phyloP scores from a whole-genome alignment of 2,329 filamentous ascomycete species.

The Cordyceps pruinosa region DNA sequence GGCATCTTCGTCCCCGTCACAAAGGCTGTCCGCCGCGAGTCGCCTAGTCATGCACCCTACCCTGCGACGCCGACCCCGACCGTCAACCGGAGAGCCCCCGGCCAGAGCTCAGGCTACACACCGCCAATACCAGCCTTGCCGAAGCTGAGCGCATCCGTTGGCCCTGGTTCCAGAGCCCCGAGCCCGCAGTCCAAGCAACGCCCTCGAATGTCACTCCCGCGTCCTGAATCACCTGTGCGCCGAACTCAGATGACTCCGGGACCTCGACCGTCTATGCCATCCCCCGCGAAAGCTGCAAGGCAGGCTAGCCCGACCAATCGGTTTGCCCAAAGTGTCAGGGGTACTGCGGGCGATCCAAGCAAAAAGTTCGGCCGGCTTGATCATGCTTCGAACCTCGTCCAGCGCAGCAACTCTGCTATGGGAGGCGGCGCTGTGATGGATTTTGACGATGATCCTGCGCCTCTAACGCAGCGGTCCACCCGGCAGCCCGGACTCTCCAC shows the following conservation, averaged over 20 bases:
- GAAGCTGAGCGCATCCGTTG: constrained; percentile 85
- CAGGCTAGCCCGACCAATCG: constrained; percentile 44
- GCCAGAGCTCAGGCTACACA: constrained; percentile 54
- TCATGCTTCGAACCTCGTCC: constrained; percentile 44
- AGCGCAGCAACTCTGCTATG: constrained; percentile 54
- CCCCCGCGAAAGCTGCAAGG: constrained; percentile 36
- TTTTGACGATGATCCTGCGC: constrained; percentile 52
- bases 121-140: constrained; percentile 59
- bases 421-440: constrained; percentile 44
- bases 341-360: constrained; percentile 53
- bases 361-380: constrained; percentile 45
- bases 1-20: constrained; percentile 89
- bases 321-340: constrained; percentile 58
- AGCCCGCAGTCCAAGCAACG: constrained; percentile 64
- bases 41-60: constrained; percentile 38
- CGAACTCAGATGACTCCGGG: constrained; percentile 58
- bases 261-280: constrained; percentile 48
- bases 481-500: constrained; percentile 48
- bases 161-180: constrained; percentile 58
- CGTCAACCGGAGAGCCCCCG: constrained; percentile 44
- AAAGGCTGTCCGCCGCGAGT: constrained; percentile 66
- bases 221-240: constrained; percentile 79
- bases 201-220: constrained; percentile 69
- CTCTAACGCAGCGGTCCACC: constrained; percentile 43
- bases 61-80: constrained; percentile 63